These are phyloP conservation scores for Torrubiella hemipterigena DNA, from an alignment of 2,329 filamentous ascomycete species.

Conservation along the genomic window DNA sequence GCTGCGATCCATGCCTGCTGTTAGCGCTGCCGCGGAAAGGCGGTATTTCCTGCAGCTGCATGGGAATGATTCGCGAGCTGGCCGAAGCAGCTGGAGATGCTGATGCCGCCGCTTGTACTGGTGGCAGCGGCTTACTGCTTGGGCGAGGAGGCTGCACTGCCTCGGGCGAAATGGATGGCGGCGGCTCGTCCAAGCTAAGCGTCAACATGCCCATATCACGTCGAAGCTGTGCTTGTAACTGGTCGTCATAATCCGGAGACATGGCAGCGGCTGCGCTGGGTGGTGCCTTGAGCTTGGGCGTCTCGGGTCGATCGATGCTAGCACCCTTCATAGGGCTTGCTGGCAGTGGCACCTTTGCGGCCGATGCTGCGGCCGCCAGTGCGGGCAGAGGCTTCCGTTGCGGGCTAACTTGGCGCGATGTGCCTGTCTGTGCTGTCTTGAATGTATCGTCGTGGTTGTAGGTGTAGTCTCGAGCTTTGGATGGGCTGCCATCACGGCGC, in stretches of 20 bases:
- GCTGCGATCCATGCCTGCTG: constrained; percentile 17
- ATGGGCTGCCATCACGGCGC: constrained; percentile 37
- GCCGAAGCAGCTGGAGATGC: too few species aligned
- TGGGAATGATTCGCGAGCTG: constrained; percentile 24
- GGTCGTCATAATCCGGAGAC: constrained; percentile 48
- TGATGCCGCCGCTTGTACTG: too few species aligned
- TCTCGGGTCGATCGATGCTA: constrained; percentile 25
- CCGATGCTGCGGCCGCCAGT: constrained; percentile 25
- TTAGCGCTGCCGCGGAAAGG: constrained; percentile 32
- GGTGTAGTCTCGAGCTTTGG: constrained; percentile 35
- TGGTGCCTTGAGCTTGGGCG: constrained; percentile 35
- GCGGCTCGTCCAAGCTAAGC: constrained; percentile 19
- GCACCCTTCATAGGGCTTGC: constrained; percentile 21
- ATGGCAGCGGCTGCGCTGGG: constrained; percentile 33
- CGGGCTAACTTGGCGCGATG: constrained; percentile 46
- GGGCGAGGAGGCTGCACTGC: not conserved
- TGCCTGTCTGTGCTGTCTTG: constrained; percentile 34
- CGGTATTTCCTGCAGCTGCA: constrained; percentile 42
- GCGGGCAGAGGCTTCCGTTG: constrained; percentile 41
- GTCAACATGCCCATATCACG: constrained; percentile 48
- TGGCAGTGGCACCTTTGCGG: constrained; percentile 49
- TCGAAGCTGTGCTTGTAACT: constrained; percentile 50
- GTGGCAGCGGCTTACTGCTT: constrained; percentile 8
- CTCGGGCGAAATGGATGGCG: constrained; percentile 14
- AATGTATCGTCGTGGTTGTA: constrained; percentile 40